These are phyloP conservation scores for Microbotryum silenes-acaulis DNA, from an alignment of 1,284 basidiomycete genomes.

Conservation along the genomic window DNA sequence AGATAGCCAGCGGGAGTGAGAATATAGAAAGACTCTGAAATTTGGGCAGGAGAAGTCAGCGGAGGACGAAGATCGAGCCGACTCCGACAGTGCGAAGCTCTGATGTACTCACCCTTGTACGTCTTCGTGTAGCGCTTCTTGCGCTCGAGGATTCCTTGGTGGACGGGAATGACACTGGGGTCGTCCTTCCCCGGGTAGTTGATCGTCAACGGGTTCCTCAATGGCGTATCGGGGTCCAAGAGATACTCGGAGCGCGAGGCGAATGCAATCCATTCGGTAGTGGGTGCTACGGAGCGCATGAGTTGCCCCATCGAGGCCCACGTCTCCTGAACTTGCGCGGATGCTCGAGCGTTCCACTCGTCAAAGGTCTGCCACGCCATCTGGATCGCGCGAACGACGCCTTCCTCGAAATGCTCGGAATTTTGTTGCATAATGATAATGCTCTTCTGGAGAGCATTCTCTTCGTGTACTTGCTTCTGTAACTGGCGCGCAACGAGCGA, in stretches of 20 bases:
- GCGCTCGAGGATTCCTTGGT: slow-evolving; percentile 85
- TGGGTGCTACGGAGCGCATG: slow-evolving; percentile 79
- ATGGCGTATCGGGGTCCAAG: slow-evolving; percentile 90
- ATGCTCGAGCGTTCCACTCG: slow-evolving; percentile 89
- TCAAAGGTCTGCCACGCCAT: slow-evolving; percentile 96
- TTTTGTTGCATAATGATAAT: slow-evolving; percentile 98
- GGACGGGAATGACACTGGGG: slow-evolving; percentile 76
- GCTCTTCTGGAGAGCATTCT: slow-evolving; percentile 96
- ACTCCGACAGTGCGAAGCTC: not conserved
- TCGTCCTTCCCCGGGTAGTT: slow-evolving; percentile 91
- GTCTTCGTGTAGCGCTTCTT: slow-evolving; percentile 93
- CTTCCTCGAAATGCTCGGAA: slow-evolving; percentile 93
- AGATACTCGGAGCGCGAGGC: slow-evolving; percentile 90
- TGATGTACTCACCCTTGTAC: slow-evolving; percentile 50
- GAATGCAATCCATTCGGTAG: slow-evolving; percentile 95
- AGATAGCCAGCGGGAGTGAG: slow-evolving; percentile 93
- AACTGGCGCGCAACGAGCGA: slow-evolving; percentile 76
- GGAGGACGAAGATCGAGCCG: not conserved
- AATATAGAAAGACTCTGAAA: slow-evolving; percentile 74
- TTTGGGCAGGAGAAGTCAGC: not conserved
- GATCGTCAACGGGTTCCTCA: slow-evolving; percentile 56
- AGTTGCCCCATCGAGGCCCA: slow-evolving; percentile 67
- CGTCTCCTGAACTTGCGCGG: slow-evolving; percentile 66
- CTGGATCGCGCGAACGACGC: slow-evolving; percentile 89
- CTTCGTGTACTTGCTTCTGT: slow-evolving; percentile 82